These are phyloP conservation scores for Rhamnella rubrinervis DNA, from an alignment of 331 rosid genomes.

Conservation along the genomic window DNA sequence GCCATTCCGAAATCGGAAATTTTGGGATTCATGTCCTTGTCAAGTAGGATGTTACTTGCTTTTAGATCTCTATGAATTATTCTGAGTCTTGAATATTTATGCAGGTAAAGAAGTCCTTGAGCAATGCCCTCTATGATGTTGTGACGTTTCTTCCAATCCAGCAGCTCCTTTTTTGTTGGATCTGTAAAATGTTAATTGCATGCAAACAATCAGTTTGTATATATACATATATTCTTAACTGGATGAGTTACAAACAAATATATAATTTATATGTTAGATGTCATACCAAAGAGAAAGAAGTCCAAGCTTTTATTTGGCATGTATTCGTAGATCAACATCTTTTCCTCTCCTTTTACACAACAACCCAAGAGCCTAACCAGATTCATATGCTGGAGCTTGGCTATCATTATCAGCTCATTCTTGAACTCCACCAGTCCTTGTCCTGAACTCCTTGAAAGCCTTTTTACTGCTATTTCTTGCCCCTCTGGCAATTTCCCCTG, in stretches of 20 bases:
- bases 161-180: not conserved
- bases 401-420: conserved; percentile 17
- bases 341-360: not conserved
- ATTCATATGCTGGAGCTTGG: conserved; percentile 15
- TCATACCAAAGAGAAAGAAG: conserved; percentile 6
- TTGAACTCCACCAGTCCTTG: conserved; percentile 11
- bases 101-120: conserved; percentile 6
- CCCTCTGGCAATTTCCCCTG: not conserved
- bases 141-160: not conserved
- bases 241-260: not conserved
- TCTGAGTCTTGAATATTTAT: conserved; percentile 3
- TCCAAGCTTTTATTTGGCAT: conserved; percentile 5
- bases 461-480: conserved; percentile 1
- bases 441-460: not conserved
- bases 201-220: not conserved
- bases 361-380: conserved; percentile 16
- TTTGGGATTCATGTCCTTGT: conserved; percentile 8
- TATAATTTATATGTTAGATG: not conserved
- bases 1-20: conserved; percentile 16
- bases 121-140: conserved; percentile 5
- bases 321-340: conserved; percentile 1
- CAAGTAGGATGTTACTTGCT: not conserved
- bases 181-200: not conserved
- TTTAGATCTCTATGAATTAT: not conserved
- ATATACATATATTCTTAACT: too few species aligned